phyloP scores from a whole-genome alignment of 1,284 basidiomycete genomes.

The Rhizoctonia solani region DNA sequence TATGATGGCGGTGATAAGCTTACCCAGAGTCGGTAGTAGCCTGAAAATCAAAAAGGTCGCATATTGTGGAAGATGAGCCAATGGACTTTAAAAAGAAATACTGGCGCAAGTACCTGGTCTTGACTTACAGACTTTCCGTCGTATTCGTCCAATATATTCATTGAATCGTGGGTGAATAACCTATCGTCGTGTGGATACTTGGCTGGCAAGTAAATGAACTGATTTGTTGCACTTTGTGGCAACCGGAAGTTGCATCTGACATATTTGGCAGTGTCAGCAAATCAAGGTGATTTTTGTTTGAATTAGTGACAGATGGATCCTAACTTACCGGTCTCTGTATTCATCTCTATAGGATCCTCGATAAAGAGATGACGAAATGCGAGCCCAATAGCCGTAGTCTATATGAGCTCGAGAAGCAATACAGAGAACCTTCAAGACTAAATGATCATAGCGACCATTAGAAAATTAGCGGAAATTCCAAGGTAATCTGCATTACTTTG shows the following conservation, averaged over 20 bases:
- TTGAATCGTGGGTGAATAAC: not conserved
- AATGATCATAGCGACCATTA: not conserved
- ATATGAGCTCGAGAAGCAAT: not conserved
- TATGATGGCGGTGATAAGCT: not conserved
- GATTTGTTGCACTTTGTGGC: not conserved
- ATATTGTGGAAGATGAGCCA: not conserved
- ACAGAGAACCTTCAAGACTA: constrained; percentile 3
- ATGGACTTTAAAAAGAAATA: not conserved
- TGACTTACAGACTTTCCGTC: not conserved
- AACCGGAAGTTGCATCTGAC: not conserved
- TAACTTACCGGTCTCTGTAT: constrained; percentile 4
- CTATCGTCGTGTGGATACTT: constrained; percentile 7
- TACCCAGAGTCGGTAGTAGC: not conserved
- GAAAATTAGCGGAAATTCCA: too few relatives aligned
- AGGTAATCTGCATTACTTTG: constrained; percentile 1
- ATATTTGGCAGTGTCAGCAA: not conserved
- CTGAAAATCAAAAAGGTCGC: too few relatives aligned
- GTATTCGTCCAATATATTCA: not conserved
- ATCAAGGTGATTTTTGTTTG: not conserved
- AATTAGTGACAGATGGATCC: not conserved
- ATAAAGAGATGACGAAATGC: not conserved
- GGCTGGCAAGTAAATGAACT: not conserved
- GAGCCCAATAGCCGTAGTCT: constrained; percentile 1
- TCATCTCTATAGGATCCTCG: not conserved
- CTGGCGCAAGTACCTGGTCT: not conserved